phyloP scores from a whole-genome alignment of 1,284 basidiomycete species.

The Naganishia sp. region DNA sequence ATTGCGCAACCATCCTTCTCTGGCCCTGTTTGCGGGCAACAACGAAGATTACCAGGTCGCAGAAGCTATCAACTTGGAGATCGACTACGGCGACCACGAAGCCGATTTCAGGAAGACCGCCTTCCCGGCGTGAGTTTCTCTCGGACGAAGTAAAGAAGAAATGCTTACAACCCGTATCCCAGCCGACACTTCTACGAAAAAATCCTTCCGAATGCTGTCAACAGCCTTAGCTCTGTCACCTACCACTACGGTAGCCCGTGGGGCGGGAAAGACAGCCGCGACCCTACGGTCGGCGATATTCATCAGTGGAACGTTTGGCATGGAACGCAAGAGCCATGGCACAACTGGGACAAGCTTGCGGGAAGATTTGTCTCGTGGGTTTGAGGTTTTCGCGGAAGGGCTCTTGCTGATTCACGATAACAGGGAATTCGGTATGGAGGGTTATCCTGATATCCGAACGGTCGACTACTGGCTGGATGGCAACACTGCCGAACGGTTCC shows the following conservation, averaged over 20 bases:
- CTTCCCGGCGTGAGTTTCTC: conserved; percentile 65
- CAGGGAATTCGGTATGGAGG: conserved; percentile 57
- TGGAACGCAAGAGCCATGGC: conserved; percentile 77
- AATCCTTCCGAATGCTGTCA: conserved; percentile 70
- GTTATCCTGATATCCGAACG: conserved; percentile 78
- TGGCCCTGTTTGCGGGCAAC: conserved; percentile 87
- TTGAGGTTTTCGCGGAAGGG: not conserved
- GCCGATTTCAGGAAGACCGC: conserved; percentile 78
- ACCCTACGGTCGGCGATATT: conserved; percentile 75
- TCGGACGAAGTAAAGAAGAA: not conserved
- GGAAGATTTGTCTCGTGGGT: conserved; percentile 82
- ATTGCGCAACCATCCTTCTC: conserved; percentile 57
- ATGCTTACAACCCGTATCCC: not conserved
- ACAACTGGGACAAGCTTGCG: conserved; percentile 80
- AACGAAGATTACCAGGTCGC: conserved; percentile 75
- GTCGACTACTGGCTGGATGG: conserved; percentile 78
- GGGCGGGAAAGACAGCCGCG: conserved; percentile 73
- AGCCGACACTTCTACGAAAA: conserved; percentile 80
- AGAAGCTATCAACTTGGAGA: conserved; percentile 69
- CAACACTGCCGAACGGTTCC: conserved; percentile 69
- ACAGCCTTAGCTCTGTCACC: conserved; percentile 64
- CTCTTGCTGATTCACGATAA: not conserved
- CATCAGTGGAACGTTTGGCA: conserved; percentile 94
- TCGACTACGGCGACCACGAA: conserved; percentile 76
- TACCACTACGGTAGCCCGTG: conserved; percentile 86